Base-by-base conservation (phyloP, 2,329 filamentous ascomycete species). In the Ascochyta fabae region DNA sequence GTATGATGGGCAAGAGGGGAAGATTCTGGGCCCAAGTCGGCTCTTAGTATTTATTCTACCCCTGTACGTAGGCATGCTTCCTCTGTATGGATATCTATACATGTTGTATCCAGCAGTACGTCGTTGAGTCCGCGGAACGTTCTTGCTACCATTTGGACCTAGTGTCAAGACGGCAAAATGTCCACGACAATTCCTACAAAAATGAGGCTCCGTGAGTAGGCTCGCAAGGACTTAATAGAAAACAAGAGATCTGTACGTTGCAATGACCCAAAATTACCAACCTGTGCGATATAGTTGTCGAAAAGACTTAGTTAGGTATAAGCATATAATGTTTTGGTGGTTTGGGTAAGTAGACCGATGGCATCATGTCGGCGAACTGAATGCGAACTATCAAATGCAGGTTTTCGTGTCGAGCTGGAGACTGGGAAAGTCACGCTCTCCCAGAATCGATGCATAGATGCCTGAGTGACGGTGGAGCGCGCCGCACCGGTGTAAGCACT, bases 401-500 rank as follows among this genome's bases (percentile, higher is more conserved):
- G 16, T 29, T 45, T 51, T 41, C 35, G 27, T 29, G n/a, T 12
- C n/a, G 15, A 24, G 16, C 40, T 15, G 40, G 24, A 33, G 12
- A 19, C 6, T 35, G 36, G 16, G 9, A 10, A 33, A 9, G 6
- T 22, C 8, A 19, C 34, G 15, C 8, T 40, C 4, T 16, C 16
- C 19, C 45, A 36, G 33, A 24, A 33, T 40, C 27, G 4, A 40
- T 35, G 51, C 34, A 40, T 43, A 43, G 33, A 12, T 44, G 27
- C 46, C 38, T 46, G 13, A 36, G 16, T 23, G 27, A 42, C 15
- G n/a, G 16, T 36, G 27, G 27, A 42, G 38, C 38, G 23, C 50
- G 43, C 50, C 23, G 42, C 31, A 31, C 12, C 42, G 15, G 31
- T 48, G 38, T 47, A 26, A 39, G 42, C 48, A 48, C 36, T 38